Evolutionary conservation across 2,329 filamentous ascomycete genomes (phyloP).

Genomic region (Sporothrix mexicana): DNA sequence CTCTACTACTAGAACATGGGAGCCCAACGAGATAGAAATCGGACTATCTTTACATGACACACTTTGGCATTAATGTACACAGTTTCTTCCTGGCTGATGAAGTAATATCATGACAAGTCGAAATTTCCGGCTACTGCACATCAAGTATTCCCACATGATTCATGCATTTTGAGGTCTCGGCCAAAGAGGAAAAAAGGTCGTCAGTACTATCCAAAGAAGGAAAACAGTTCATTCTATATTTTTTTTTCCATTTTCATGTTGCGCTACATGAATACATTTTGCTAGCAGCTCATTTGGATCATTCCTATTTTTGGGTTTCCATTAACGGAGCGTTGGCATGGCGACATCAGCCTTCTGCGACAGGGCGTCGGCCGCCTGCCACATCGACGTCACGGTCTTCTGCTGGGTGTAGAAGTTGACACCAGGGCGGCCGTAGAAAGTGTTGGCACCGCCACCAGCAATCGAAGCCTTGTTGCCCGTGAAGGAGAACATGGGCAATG

Average conservation of each 20-base stretch:
- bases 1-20: neutral
- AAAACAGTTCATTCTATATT: neutral
- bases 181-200: neutral
- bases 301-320: neutral
- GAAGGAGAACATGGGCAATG: constrained; percentile 74
- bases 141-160: neutral
- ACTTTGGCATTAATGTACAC: neutral
- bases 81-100: too few species aligned
- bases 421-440: constrained; percentile 93
- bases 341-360: constrained; percentile 83
- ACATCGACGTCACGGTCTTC: constrained; percentile 95
- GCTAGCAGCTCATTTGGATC: neutral
- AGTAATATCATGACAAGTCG: too few species aligned
- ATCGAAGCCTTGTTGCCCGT: constrained; percentile 86
- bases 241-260: neutral
- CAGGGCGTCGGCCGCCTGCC: constrained; percentile 84
- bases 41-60: neutral
- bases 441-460: constrained; percentile 88
- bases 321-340: constrained; percentile 68
- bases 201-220: neutral
- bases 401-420: constrained; percentile 95
- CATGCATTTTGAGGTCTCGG: neutral
- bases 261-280: neutral
- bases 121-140: too few species aligned
- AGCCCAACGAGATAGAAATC: neutral